Evolutionary conservation across 352 stramenopile species (phyloP), one percentile per base, ranked within the genome.

Genomic region (Chrysophaeum taylorii): DNA sequence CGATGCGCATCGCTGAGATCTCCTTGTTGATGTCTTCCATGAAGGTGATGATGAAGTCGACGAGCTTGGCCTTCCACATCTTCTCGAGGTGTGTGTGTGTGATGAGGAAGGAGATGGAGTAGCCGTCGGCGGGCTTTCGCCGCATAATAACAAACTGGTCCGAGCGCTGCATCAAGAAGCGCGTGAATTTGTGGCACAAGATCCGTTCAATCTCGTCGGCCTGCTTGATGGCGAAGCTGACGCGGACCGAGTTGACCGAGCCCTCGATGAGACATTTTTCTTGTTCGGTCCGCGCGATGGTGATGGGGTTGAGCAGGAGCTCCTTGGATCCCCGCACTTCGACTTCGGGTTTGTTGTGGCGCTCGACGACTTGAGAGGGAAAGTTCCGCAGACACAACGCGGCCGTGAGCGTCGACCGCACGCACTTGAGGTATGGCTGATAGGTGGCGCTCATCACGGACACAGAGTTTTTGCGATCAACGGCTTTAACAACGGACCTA

Each of bases 11-110:
- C 38, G 89, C 90, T 74, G 89, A 96, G 79, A 97, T 97, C 77
- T 97, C 92, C 81, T 96, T 95, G 84, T 97, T 92, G 70, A 97
- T 96, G 70, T 97, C 92, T 77, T 96, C 90, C 92, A 97, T 97
- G 81, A 97, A 97, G 73, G 92, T 86, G 75, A 97, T 96, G 78
- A 97, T 92, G 73, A 97, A 97, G 79, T 96, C 89, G 64, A 97
- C 92, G 54, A 97, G 81, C 80, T 97, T 96, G 80, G 96, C 89
- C 78, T 96, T 96, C 86, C 93, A 96, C 81, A 97, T 85, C 70
- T 89, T 90, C 78, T 97, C 92, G 48, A 97, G 78, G 74, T 96
- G 89, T 73, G 86, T 87, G 75, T 97, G 88, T 33, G 91, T 93
- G 53, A 97, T 85, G 27, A 97, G 80, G 72, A 97, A 97, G 75